phyloP scores from a whole-genome alignment of 2,329 filamentous ascomycete species.

The Fusarium temperatum region DNA sequence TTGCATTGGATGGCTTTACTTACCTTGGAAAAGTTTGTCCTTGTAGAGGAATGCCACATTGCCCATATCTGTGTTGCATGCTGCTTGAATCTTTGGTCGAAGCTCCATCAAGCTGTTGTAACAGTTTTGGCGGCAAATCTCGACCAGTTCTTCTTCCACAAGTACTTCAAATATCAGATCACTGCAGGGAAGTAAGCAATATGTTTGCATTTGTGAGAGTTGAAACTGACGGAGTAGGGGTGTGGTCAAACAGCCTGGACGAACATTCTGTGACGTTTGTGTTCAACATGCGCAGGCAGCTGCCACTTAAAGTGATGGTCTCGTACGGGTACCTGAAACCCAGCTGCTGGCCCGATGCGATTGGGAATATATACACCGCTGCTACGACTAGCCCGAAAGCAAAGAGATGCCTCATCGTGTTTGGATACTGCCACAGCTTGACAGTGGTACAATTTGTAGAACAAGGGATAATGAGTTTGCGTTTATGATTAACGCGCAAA shows the following conservation, averaged over 20 bases:
- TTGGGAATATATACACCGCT: background rate
- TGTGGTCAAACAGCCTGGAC: background rate
- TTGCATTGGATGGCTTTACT: background rate
- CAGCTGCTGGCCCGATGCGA: background rate
- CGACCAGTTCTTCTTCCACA: background rate
- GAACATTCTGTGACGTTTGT: background rate
- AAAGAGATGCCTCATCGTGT: background rate
- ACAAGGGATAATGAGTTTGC: background rate
- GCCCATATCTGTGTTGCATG: background rate
- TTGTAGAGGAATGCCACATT: background rate
- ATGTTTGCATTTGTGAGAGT: background rate
- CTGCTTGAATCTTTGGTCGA: background rate
- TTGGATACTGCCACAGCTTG: background rate
- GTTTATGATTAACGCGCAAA: background rate
- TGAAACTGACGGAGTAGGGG: background rate
- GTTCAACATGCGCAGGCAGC: background rate
- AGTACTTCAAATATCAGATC: background rate
- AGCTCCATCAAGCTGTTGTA: background rate
- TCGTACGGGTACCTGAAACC: background rate
- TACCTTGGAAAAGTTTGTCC: background rate
- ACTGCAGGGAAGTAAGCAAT: background rate
- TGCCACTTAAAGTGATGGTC: background rate
- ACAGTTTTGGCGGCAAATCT: background rate
- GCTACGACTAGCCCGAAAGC: background rate
- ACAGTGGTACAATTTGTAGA: background rate